Percentiles rank a stretch among this genome's conserved stretches.
These are phyloP conservation scores for Dillenia suffruticosa DNA, from an alignment of 164 flowering plant genomes.

Conservation along the genomic window DNA sequence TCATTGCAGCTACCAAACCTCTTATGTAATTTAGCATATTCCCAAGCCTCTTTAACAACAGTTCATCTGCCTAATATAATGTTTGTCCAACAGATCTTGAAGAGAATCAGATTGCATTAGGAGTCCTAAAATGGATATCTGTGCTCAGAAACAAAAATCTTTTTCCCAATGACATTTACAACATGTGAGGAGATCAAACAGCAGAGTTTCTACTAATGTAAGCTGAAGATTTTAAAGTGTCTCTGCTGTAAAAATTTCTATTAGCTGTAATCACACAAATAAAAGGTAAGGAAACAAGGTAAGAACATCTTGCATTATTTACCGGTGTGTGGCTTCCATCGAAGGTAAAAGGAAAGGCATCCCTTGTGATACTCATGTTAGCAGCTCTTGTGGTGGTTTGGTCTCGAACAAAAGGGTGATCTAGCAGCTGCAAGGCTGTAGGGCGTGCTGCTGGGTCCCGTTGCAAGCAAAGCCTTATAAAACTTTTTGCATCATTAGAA, in stretches of 20 bases:
- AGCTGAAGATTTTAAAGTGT: neutral
- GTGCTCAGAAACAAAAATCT: neutral
- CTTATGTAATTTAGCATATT: too few relatives aligned
- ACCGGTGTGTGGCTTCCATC: conserved; percentile 70
- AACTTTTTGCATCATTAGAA: conserved; percentile 20
- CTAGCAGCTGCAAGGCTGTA: conserved; percentile 18
- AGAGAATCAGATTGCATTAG: too few relatives aligned
- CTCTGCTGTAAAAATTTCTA: neutral
- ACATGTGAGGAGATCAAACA: too few relatives aligned
- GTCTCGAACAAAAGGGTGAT: conserved; percentile 20
- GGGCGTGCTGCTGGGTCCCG: conserved; percentile 24
- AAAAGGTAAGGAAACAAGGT: neutral
- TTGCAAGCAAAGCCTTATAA: conserved; percentile 22
- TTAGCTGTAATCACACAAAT: neutral
- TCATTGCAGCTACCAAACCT: too few relatives aligned
- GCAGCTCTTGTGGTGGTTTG: conserved; percentile 28
- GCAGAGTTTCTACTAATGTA: too few relatives aligned
- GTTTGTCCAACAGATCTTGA: too few relatives aligned
- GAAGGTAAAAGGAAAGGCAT: conserved; percentile 46
- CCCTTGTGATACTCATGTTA: conserved; percentile 33
- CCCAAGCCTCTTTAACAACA: too few relatives aligned
- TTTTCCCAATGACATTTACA: too few relatives aligned
- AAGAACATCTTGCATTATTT: conserved; percentile 10
- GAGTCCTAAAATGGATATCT: neutral
- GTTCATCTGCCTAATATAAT: too few relatives aligned